Evolutionary conservation across 345 rosid genomes (phyloP).

Genomic region (Cardamine resedifolia): DNA sequence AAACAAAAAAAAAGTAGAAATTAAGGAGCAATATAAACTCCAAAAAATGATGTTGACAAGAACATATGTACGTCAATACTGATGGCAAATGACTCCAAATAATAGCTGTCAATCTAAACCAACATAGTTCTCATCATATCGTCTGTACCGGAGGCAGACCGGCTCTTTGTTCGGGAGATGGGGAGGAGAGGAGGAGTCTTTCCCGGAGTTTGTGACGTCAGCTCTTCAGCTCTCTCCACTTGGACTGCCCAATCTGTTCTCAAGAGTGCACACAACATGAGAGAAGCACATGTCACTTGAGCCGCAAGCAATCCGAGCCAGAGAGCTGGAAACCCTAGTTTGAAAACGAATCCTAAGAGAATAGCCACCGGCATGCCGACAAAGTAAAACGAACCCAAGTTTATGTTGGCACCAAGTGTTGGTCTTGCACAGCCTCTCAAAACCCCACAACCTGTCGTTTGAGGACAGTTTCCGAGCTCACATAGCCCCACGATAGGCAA

Average conservation of each 20-base stretch:
- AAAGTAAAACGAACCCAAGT: constrained; percentile 85
- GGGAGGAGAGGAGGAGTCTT: constrained; percentile 36
- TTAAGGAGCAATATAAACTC: constrained; percentile 27
- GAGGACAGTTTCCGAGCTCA: constrained; percentile 97
- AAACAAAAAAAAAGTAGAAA: constrained; percentile 13
- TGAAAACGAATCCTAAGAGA: constrained; percentile 57
- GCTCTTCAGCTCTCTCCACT: constrained; percentile 66
- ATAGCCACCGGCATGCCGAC: constrained; percentile 94
- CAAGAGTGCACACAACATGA: constrained; percentile 68
- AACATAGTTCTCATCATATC: constrained; percentile 30
- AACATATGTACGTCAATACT: constrained; percentile 22
- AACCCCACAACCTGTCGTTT: constrained; percentile 92
- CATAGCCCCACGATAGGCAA: constrained; percentile 89
- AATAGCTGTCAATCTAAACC: constrained; percentile 31
- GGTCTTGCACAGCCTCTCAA: constrained; percentile 91
- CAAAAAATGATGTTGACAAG: constrained; percentile 21
- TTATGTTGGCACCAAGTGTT: constrained; percentile 84
- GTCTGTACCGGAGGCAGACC: constrained; percentile 4
- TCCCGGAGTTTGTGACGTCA: constrained; percentile 46
- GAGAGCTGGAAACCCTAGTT: constrained; percentile 78
- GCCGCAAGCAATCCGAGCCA: constrained; percentile 97
- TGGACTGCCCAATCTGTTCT: constrained; percentile 76
- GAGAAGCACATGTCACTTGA: constrained; percentile 77
- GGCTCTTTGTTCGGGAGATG: not conserved
- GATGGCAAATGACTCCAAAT: constrained; percentile 27